These are phyloP conservation scores for Cutaneotrichosporon dermatis DNA, from an alignment of 1,284 basidiomycete species.

Conservation along the genomic window DNA sequence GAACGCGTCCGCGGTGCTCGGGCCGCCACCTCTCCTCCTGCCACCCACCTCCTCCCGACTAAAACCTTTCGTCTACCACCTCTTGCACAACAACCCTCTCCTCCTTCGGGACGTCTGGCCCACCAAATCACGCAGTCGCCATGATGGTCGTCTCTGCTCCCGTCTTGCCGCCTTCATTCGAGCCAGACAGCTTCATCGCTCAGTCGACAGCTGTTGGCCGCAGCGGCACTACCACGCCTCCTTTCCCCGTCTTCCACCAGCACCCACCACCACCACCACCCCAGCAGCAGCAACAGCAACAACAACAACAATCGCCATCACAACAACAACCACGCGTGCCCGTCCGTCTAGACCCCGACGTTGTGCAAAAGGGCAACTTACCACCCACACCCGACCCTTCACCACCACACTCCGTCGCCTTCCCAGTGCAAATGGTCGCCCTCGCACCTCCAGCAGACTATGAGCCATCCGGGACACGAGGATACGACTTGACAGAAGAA, in stretches of 20 bases:
- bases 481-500: neutral
- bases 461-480: neutral
- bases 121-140: neutral
- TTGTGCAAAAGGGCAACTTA: conserved; percentile 21
- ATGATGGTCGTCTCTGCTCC: conserved; percentile 23
- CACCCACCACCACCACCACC: conserved; percentile 4
- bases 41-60: neutral
- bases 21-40: neutral
- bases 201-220: neutral
- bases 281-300: neutral
- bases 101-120: neutral
- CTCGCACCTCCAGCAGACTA: conserved; percentile 31
- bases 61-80: neutral
- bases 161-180: conserved; percentile 16
- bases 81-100: neutral
- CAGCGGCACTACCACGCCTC: conserved; percentile 1
- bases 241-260: conserved; percentile 6
- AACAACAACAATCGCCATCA: neutral
- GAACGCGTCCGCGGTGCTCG: neutral
- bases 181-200: conserved; percentile 7
- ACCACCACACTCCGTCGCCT: conserved; percentile 20
- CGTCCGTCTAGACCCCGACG: conserved; percentile 5
- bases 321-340: neutral
- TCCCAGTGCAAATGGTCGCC: conserved; percentile 30
- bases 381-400: conserved; percentile 36